Evolutionary conservation across 441 rosid species (phyloP), one percentile per base, ranked within the genome.

Genomic region (Mallotus repandus): DNA sequence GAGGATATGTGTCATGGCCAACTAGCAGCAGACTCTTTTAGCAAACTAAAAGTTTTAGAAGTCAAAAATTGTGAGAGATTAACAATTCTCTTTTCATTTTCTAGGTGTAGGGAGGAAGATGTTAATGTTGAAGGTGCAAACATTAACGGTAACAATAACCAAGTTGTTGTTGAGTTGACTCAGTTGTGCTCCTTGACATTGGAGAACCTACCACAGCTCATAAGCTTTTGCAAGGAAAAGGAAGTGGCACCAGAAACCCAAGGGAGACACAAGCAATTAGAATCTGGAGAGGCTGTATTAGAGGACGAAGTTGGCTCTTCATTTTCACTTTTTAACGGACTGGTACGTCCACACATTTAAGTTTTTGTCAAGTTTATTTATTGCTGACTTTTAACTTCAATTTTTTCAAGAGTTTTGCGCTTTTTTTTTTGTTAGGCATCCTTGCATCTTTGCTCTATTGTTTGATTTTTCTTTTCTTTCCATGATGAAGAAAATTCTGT

Each of bases 141-240:
- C 29, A 25, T 25, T 25, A 25, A 25, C 29, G 29, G 29, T 25
- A 25, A 25, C 29, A 25, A 25, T 25, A 25, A 25, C 29, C 29
- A 25, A 25, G 52, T 6, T 32, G 8, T 52, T 16, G 21, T 68
- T 15, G 54, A 69, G 50, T 76, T 70, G 29, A 10, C 50, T 32
- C 66, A 63, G 16, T 43, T 76, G 25, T 9, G 16, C 9, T 63
- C 54, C 70, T n/a, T 76, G 65, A 53, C 2, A 3, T 14, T 75
- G 9, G 2, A 5, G 7, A 4, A 69, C 14, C 38, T 56, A 41
- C 53, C 73, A 16, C 29, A 15, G 18, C 48, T 71, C 29, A 18
- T 1, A 48, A 18, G 58, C 66, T 58, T 71, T 71, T 60, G 35
- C 66, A 60, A 2, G 7, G 9, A 69, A 56, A 21, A 61, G 46